These are phyloP conservation scores for Sisymbrium altissimum DNA, from an alignment of 345 rosid genomes.

Conservation along the genomic window DNA sequence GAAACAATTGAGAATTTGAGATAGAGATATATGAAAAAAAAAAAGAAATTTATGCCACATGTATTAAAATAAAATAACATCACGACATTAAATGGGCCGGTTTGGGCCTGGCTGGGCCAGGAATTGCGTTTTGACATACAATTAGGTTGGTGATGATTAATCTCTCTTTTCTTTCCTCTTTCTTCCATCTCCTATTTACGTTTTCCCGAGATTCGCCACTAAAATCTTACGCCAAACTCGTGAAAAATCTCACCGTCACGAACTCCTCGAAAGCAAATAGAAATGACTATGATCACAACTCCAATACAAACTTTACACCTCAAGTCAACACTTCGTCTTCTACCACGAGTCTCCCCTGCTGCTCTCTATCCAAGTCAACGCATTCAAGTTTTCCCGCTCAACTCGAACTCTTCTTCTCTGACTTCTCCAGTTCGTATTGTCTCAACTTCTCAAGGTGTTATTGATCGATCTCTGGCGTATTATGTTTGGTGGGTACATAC, in stretches of 20 bases:
- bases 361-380: background rate
- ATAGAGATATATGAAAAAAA: too few species aligned
- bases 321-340: constrained; percentile 11
- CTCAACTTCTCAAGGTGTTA: constrained; percentile 35
- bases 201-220: background rate
- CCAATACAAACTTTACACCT: constrained; percentile 12
- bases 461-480: background rate
- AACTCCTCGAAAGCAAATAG: background rate
- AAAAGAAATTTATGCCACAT: too few species aligned
- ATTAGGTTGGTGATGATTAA: background rate
- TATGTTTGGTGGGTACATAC: background rate
- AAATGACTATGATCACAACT: constrained; percentile 10
- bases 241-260: background rate
- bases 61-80: too few species aligned
- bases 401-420: constrained; percentile 1
- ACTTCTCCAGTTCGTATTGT: constrained; percentile 21
- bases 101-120: background rate
- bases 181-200: too few species aligned
- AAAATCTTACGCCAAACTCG: background rate
- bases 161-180: background rate
- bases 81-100: background rate
- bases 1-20: too few species aligned
- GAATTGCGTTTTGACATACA: background rate
- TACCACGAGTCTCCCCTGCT: background rate
- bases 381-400: constrained; percentile 25